Percentiles rank a stretch among this genome's conserved stretches.
phyloP scores from a whole-genome alignment of 2,329 filamentous ascomycete species.

The Lachnellula hyalina region DNA sequence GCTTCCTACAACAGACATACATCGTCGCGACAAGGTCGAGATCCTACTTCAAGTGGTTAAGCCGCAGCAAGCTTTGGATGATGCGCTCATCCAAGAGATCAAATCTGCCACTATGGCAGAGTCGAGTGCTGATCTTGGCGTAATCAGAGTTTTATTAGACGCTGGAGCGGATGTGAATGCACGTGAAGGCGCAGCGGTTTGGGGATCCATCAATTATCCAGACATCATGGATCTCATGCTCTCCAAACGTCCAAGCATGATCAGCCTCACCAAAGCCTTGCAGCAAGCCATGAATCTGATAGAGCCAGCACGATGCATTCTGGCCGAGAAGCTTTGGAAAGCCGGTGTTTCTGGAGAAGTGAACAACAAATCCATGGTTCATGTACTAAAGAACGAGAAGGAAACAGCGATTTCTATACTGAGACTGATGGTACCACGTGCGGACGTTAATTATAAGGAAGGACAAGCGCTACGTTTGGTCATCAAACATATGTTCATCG shows the following conservation, averaged over 20 bases:
- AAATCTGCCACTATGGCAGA: conserved; percentile 36
- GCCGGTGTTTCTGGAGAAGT: conserved; percentile 12
- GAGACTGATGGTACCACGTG: conserved; percentile 8
- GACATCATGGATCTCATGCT: conserved; percentile 47
- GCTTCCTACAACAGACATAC: conserved; percentile 7
- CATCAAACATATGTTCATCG: conserved; percentile 4
- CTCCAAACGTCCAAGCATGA: conserved; percentile 36
- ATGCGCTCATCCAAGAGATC: conserved; percentile 47
- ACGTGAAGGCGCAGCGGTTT: conserved; percentile 46
- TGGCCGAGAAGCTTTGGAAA: conserved; percentile 15
- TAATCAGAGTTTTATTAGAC: conserved; percentile 43
- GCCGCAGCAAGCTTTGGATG: conserved; percentile 40
- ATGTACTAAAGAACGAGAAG: background rate
- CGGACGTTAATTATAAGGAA: conserved; percentile 13
- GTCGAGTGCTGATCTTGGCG: conserved; percentile 37
- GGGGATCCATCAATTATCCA: conserved; percentile 43
- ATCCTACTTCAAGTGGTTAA: conserved; percentile 40
- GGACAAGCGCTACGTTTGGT: conserved; percentile 6
- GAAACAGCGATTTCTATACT: background rate
- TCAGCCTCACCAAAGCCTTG: conserved; percentile 23
- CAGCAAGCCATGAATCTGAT: conserved; percentile 6
- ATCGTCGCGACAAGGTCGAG: conserved; percentile 39
- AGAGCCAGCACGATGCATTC: conserved; percentile 3
- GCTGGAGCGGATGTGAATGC: conserved; percentile 51
- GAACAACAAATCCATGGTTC: conserved; percentile 9